Evolutionary conservation across 176 grass and related monocot species (phyloP).

Genomic region (Oryza nivara): DNA sequence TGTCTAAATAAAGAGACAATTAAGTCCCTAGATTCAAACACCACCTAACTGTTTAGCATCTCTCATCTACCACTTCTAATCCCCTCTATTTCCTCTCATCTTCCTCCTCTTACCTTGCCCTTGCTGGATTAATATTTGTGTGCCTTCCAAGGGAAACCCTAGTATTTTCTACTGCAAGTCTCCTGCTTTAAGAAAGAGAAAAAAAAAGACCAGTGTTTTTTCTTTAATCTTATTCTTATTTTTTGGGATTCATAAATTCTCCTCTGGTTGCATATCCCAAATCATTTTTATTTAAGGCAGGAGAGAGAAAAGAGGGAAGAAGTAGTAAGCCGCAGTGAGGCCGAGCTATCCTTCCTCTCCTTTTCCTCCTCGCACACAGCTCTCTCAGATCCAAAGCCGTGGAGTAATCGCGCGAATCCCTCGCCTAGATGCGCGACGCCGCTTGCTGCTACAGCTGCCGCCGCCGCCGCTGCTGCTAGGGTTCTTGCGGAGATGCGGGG

Average conservation of each 20-base stretch:
- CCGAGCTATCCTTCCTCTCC: conserved; percentile 42
- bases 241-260: conserved; percentile 31
- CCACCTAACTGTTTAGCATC: not conserved
- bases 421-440: conserved; percentile 40
- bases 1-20: too few species aligned
- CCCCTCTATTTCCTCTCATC: not conserved
- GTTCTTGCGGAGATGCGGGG: conserved; percentile 43
- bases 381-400: conserved; percentile 55
- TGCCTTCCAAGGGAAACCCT: conserved; percentile 6
- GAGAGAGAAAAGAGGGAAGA: conserved; percentile 31
- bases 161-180: not conserved
- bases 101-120: not conserved
- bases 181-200: too few species aligned
- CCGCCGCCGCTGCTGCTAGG: conserved; percentile 30
- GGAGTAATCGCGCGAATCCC: conserved; percentile 37
- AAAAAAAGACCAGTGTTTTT: not conserved
- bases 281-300: conserved; percentile 42
- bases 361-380: not conserved
- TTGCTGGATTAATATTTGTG: not conserved
- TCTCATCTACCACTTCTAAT: conserved; percentile 9
- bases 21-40: too few species aligned
- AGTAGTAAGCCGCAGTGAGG: conserved; percentile 31
- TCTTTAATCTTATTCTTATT: not conserved
- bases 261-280: conserved; percentile 30
- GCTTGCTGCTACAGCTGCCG: not conserved